Base-by-base conservation (phyloP, 2,329 filamentous ascomycete genomes). In the Fusarium sp. region DNA sequence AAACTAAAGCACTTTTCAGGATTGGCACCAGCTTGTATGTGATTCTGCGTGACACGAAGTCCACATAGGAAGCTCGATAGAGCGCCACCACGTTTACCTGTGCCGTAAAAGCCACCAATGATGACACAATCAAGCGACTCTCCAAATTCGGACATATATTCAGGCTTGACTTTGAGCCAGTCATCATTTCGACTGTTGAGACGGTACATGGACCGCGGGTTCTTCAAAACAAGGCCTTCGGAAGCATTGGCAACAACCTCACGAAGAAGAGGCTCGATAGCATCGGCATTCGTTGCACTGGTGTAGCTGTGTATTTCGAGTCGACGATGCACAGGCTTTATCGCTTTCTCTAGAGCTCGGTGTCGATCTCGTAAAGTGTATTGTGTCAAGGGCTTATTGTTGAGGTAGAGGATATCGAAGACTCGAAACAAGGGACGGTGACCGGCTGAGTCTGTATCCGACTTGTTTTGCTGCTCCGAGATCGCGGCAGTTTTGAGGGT, bases 81-180 rank as follows among this genome's bases (percentile, higher is more conserved):
- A 3, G 82, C 88, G 42, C 95, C 96, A 50, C 96, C 96, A 49
- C 96, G 89, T 59, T 88, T 89, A 0, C 96, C 96, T 30, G 92
- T 93, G 16, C 96, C 96, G 77, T 93, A 99, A 80, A 97, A 98
- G 11, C 93, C 96, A 57, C 95, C 96, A 55, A 99, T 89, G 18
- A 99, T 85, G 16, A 98, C 83, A 71, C 94, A 93, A 77, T 99
- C 96, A 5, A 99, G 88, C 1, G 92, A 93, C 80, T 98, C 95
- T 66, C 96, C 96, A 78, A 96, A 97, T 68, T 97, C 95, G 4
- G 90, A 90, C 94, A 98, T 98, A 79, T 99, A 99, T 70, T 99
- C 96, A 2, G 96, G 96, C 76, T 99, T 99, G 11, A 99, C 94
- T 78, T 99, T 99, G 81, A 98, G 91, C 96, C 96, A 99, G 79